A percentile compares a stretch with the other conserved stretches of the same genome.
phyloP scores from a whole-genome alignment of 129 eudicot genomes.

The Glebionis coronaria region DNA sequence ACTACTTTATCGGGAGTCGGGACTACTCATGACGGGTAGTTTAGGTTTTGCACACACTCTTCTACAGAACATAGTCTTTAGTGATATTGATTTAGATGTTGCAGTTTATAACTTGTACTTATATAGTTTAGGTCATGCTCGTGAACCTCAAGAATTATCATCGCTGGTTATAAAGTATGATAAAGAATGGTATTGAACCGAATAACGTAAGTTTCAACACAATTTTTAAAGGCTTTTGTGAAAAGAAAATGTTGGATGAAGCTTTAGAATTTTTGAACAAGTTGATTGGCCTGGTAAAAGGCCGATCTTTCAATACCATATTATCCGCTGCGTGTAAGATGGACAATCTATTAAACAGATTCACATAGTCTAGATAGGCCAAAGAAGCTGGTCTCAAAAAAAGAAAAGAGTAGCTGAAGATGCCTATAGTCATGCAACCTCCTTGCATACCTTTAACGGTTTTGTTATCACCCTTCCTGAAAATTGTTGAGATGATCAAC shows the following conservation, averaged over 20 bases:
- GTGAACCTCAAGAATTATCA: slow-evolving; percentile 38
- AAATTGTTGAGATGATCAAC: too few species aligned
- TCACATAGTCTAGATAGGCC: too few species aligned
- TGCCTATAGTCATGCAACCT: too few species aligned
- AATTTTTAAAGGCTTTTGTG: slow-evolving; percentile 49
- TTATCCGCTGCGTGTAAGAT: slow-evolving; percentile 53
- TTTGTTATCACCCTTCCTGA: too few species aligned
- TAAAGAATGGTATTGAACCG: slow-evolving; percentile 36
- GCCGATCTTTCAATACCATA: slow-evolving; percentile 54
- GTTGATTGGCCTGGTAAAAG: slow-evolving; percentile 26
- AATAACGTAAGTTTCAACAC: slow-evolving; percentile 46
- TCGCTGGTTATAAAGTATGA: slow-evolving; percentile 29
- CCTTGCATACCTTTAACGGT: too few species aligned
- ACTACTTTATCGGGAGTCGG: slow-evolving; percentile 63
- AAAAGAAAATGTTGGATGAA: slow-evolving; percentile 36
- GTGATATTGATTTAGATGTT: slow-evolving; percentile 30
- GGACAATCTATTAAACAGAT: too few species aligned
- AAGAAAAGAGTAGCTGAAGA: too few species aligned
- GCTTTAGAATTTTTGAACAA: slow-evolving; percentile 34
- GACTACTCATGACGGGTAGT: slow-evolving; percentile 48
- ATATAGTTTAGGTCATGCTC: slow-evolving; percentile 28
- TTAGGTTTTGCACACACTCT: slow-evolving; percentile 26
- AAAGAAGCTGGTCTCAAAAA: too few species aligned
- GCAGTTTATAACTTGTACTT: slow-evolving; percentile 50
- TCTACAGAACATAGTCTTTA: slow-evolving; percentile 29